Percentiles rank a stretch among this genome's conserved stretches.
phyloP scores from a whole-genome alignment of 192 early-diverging fungal species.

The Pilaira anomala region DNA sequence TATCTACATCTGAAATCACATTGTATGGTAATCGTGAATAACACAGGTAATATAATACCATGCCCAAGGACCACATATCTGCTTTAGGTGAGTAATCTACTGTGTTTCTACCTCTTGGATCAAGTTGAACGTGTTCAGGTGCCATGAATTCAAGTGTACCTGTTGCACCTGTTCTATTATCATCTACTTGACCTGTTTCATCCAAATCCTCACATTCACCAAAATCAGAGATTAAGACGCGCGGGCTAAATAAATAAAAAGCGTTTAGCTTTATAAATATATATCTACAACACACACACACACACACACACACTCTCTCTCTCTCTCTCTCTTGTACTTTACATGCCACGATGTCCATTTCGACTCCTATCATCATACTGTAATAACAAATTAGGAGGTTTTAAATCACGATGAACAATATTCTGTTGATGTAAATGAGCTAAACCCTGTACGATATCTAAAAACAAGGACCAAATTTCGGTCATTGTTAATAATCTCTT shows the following conservation, averaged over 20 bases:
- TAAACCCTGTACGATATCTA: slow-evolving; percentile 89
- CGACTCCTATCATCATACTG: slow-evolving; percentile 52
- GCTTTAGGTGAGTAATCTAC: slow-evolving; percentile 81
- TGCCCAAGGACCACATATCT: slow-evolving; percentile 95
- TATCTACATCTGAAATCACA: slow-evolving; percentile 88
- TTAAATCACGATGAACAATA: slow-evolving; percentile 92
- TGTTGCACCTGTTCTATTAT: slow-evolving; percentile 83
- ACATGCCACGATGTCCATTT: slow-evolving; percentile 4
- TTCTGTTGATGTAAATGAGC: slow-evolving; percentile 83
- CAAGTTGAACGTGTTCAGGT: slow-evolving; percentile 60
- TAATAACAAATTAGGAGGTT: slow-evolving; percentile 89
- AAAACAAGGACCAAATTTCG: slow-evolving; percentile 85
- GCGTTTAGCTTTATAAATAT: too few relatives aligned
- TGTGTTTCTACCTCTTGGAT: slow-evolving; percentile 59
- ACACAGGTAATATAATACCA: slow-evolving; percentile 91
- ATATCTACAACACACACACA: too few relatives aligned
- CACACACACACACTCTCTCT: too few relatives aligned
- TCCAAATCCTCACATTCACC: slow-evolving; percentile 93
- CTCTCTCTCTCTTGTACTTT: neutral
- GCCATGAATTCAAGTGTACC: slow-evolving; percentile 95
- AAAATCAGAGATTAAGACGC: slow-evolving; percentile 92
- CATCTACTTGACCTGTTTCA: slow-evolving; percentile 58
- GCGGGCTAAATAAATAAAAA: slow-evolving; percentile 51
- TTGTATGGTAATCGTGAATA: slow-evolving; percentile 79
- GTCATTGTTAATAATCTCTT: slow-evolving; percentile 49